Percentiles rank a stretch among this genome's conserved stretches.
Conservation (phyloP, 169 alveolate genomes). For the Eimeria zaria region DNA sequence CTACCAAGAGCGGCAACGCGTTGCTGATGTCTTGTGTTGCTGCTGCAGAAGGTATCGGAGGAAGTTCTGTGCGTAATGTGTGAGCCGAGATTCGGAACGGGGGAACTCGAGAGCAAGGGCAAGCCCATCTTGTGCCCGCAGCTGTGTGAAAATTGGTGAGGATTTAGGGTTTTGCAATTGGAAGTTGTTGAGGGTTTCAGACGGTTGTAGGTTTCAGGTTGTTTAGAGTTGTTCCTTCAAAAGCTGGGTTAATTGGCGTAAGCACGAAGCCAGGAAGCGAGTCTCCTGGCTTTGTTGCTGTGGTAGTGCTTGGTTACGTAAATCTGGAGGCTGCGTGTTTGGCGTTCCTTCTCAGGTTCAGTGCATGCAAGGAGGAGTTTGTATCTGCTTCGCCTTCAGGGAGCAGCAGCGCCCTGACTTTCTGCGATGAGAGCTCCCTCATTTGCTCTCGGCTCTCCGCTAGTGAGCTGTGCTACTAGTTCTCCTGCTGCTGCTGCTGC, state of each 20-base stretch:
- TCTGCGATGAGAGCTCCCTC: conserved; percentile 48
- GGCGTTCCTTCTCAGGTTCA: conserved; percentile 40
- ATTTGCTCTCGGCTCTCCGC: conserved; percentile 71
- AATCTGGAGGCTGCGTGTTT: not conserved
- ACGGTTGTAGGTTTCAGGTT: not conserved
- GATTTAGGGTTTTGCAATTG: not conserved
- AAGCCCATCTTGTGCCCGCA: conserved; percentile 46
- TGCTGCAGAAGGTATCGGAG: conserved; percentile 71
- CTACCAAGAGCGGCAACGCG: not conserved
- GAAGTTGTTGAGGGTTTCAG: not conserved
- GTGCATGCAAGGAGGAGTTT: conserved; percentile 47
- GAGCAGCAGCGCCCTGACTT: conserved; percentile 67
- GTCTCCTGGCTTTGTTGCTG: not conserved
- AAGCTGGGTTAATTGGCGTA: not conserved
- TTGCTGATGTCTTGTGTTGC: not conserved
- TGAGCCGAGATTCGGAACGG: conserved; percentile 69
- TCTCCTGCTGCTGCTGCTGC: not conserved
- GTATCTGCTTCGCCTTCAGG: conserved; percentile 72
- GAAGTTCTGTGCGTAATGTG: conserved; percentile 59
- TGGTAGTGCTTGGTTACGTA: not conserved
- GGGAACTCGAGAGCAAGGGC: conserved; percentile 60
- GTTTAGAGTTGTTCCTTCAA: not conserved
- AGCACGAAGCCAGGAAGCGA: not conserved
- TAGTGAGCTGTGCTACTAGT: conserved; percentile 30
- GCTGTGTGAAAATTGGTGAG: conserved; percentile 71